Percentiles rank a stretch among this genome's conserved stretches.
phyloP scores from a whole-genome alignment of 2,329 filamentous ascomycete genomes.

The Botrytis hyacinthi region DNA sequence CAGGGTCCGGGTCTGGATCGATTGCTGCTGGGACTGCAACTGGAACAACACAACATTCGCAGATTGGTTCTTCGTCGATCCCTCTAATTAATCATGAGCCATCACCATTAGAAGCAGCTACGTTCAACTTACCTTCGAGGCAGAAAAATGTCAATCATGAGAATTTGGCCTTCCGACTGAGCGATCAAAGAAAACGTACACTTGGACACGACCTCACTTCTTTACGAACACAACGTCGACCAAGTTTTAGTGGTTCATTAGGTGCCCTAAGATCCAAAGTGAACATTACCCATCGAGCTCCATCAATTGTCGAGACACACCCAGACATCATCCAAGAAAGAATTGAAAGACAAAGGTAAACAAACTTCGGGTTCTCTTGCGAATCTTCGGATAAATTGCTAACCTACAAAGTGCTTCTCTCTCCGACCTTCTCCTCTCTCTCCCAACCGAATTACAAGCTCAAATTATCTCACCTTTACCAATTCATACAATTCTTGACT shows the following conservation, averaged over 20 bases:
- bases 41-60: constrained; percentile 32
- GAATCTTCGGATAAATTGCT: neutral
- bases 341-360: constrained; percentile 29
- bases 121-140: constrained; percentile 36
- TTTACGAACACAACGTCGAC: constrained; percentile 36
- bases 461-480: constrained; percentile 61
- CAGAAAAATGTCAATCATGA: constrained; percentile 29
- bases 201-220: constrained; percentile 38
- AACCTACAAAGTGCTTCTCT: constrained; percentile 43
- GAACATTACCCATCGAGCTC: constrained; percentile 33
- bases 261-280: constrained; percentile 38
- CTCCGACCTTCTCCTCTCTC: constrained; percentile 54
- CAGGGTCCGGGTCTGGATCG: neutral
- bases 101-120: constrained; percentile 26
- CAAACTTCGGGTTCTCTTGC: constrained; percentile 14
- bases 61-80: constrained; percentile 25
- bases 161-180: constrained; percentile 28
- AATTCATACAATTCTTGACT: constrained; percentile 57
- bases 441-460: constrained; percentile 62
- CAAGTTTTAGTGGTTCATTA: constrained; percentile 37
- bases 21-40: constrained; percentile 14
- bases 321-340: constrained; percentile 33
- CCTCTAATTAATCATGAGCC: constrained; percentile 17
- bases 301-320: constrained; percentile 34
- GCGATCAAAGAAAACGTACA: constrained; percentile 39